A percentile compares a stretch with the other conserved stretches of the same genome.
Evolutionary conservation across 1,284 basidiomycete genomes (phyloP).

Genomic region (Ustilago bromivora): DNA sequence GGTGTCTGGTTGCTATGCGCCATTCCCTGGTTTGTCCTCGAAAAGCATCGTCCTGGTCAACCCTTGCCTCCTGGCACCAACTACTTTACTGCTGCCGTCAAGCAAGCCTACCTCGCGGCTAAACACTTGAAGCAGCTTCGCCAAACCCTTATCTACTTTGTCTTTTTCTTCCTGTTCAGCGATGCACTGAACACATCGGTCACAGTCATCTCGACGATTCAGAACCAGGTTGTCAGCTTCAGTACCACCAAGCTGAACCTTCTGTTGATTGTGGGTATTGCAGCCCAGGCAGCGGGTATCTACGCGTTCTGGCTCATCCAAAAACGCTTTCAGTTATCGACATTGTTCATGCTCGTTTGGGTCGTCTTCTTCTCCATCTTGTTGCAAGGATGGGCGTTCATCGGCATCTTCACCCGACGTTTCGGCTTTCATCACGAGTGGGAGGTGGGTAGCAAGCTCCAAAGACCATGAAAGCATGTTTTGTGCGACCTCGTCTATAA

Average conservation of each 20-base stretch:
- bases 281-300: conserved; percentile 79
- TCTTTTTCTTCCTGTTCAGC: conserved; percentile 82
- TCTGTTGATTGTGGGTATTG: conserved; percentile 80
- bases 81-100: conserved; percentile 76
- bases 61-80: conserved; percentile 76
- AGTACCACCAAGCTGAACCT: conserved; percentile 79
- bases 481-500: not conserved
- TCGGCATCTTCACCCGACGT: conserved; percentile 82
- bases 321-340: conserved; percentile 79
- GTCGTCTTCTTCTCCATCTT: conserved; percentile 81
- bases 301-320: conserved; percentile 81
- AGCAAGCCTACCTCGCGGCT: conserved; percentile 31
- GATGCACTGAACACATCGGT: conserved; percentile 83
- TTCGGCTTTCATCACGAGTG: conserved; percentile 73
- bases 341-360: conserved; percentile 75
- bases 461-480: not conserved
- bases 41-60: conserved; percentile 63
- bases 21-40: conserved; percentile 79
- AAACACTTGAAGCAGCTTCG: conserved; percentile 28
- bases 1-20: conserved; percentile 78
- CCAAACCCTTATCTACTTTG: conserved; percentile 72
- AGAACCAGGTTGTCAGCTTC: conserved; percentile 81
- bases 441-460: conserved; percentile 27
- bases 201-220: conserved; percentile 80
- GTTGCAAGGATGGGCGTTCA: conserved; percentile 86